Evolutionary conservation across 2,329 filamentous ascomycete species (phyloP), one percentile per base, ranked within the genome.

Genomic region (Xylariomycetidae sp.): DNA sequence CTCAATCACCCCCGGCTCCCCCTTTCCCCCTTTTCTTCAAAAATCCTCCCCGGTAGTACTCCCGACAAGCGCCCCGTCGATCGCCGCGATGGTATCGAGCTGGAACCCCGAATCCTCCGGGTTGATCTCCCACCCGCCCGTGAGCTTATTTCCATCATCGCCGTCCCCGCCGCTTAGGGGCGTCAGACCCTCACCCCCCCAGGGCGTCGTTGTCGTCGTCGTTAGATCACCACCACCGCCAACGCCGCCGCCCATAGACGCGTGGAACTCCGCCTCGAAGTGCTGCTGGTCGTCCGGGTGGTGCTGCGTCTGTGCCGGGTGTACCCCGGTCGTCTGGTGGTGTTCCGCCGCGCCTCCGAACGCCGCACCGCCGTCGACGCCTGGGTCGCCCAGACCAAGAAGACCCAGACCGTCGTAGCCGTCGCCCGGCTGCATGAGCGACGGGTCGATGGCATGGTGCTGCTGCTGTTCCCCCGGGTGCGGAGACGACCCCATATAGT

Each of bases 21-120:
- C n/a, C n/a, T n/a, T n/a, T n/a, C n/a, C n/a, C n/a, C n/a, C n/a
- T n/a, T n/a, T n/a, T n/a, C n/a, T n/a, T n/a, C n/a, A n/a, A n/a
- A n/a, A n/a, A n/a, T n/a, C n/a, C n/a, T n/a, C n/a, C n/a, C n/a
- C n/a, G n/a, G n/a, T n/a, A n/a, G n/a, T n/a, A n/a, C n/a, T n/a
- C n/a, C n/a, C n/a, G n/a, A n/a, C n/a, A n/a, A n/a, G n/a, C 25
- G 49, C 51, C 14, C 42, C 49, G 7, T 52, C 35, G 6, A 53
- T 38, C 11, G 36, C 33, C 27, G 51, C 48, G 25, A 53, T 47
- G 13, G 49, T 42, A 9, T 46, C 45, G 30, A 46, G 36, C 17
- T 42, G 37, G 30, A 49, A 52, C 2, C 48, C 48, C 3, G 29
- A 25, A 5, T 30, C 38, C n/a, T 27, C 33, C 9, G 38, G 39